phyloP scores from a whole-genome alignment of 2,329 filamentous ascomycete species.

The Mycocentrospora acerina region DNA sequence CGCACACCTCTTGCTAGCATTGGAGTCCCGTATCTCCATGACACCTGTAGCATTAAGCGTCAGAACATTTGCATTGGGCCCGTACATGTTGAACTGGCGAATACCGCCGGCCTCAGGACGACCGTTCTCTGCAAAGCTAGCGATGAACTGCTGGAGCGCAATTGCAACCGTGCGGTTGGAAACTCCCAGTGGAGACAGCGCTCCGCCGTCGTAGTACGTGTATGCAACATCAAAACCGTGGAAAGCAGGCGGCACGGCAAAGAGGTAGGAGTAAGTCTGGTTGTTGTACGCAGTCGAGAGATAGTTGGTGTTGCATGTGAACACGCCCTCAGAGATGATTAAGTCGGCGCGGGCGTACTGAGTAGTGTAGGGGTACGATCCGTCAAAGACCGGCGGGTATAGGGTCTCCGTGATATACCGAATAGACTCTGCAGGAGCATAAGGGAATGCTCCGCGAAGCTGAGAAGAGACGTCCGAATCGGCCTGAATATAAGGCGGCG shows the following conservation, averaged over 20 bases:
- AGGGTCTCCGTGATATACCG: constrained; percentile 48
- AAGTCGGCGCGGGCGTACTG: constrained; percentile 47
- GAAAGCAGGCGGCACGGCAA: constrained; percentile 54
- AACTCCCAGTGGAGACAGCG: constrained; percentile 14
- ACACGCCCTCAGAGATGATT: constrained; percentile 47
- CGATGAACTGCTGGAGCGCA: constrained; percentile 50
- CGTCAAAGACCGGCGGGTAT: constrained; percentile 54
- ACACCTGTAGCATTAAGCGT: constrained; percentile 48
- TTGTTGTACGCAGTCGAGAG: constrained; percentile 51
- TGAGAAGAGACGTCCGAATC: constrained; percentile 29
- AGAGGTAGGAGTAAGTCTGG: constrained; percentile 55
- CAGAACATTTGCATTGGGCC: constrained; percentile 46
- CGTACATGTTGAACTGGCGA: constrained; percentile 52
- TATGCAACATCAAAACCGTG: constrained; percentile 57
- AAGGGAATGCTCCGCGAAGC: constrained; percentile 30
- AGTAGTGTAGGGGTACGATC: constrained; percentile 49
- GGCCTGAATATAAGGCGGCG: constrained; percentile 40
- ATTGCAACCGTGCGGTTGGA: constrained; percentile 42
- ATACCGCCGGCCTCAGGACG: constrained; percentile 42
- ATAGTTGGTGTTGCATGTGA: constrained; percentile 57
- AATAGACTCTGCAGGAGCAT: constrained; percentile 33
- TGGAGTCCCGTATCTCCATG: constrained; percentile 46
- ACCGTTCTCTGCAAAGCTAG: constrained; percentile 45
- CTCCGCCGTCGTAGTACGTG: constrained; percentile 53
- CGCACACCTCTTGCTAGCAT: constrained; percentile 51